Evolutionary conservation across 139 green algal species (phyloP).

Genomic region (Chlorella sorokiniana): DNA sequence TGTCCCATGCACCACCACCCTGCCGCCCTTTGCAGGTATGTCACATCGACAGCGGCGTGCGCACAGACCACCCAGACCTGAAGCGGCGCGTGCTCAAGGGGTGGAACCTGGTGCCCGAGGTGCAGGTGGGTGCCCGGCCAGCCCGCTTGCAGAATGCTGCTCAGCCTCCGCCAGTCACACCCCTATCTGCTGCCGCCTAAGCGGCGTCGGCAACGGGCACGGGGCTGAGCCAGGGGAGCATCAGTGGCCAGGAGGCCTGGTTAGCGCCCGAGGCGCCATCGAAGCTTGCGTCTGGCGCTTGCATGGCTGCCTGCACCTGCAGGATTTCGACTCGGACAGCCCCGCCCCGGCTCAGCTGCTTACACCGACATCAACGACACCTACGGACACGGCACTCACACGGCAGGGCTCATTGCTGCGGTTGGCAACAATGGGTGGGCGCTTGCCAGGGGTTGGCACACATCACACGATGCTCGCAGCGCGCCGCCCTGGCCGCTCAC

Average conservation of each 20-base stretch:
- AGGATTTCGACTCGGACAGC: not conserved
- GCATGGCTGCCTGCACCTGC: not conserved
- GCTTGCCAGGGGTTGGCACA: slow-evolving; percentile 5
- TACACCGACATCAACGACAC: slow-evolving; percentile 33
- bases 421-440: slow-evolving; percentile 45
- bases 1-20: too few relatives aligned
- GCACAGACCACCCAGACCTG: slow-evolving; percentile 25
- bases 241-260: too few relatives aligned
- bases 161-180: not conserved
- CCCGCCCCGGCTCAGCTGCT: not conserved
- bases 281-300: not conserved
- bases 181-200: not conserved
- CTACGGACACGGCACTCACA: slow-evolving; percentile 51
- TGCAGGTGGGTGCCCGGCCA: slow-evolving; percentile 13
- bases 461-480: too few relatives aligned
- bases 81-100: not conserved
- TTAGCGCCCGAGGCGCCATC: too few relatives aligned
- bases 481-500: too few relatives aligned
- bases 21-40: slow-evolving; percentile 10
- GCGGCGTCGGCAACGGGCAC: not conserved
- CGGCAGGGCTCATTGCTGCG: slow-evolving; percentile 56
- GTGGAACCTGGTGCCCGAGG: slow-evolving; percentile 28
- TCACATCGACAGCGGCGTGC: slow-evolving; percentile 21
- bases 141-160: too few relatives aligned
- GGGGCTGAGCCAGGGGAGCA: not conserved